Evolutionary conservation across 345 rosid species (phyloP), one percentile per base, ranked within the genome.

Genomic region (Clausena lansium): DNA sequence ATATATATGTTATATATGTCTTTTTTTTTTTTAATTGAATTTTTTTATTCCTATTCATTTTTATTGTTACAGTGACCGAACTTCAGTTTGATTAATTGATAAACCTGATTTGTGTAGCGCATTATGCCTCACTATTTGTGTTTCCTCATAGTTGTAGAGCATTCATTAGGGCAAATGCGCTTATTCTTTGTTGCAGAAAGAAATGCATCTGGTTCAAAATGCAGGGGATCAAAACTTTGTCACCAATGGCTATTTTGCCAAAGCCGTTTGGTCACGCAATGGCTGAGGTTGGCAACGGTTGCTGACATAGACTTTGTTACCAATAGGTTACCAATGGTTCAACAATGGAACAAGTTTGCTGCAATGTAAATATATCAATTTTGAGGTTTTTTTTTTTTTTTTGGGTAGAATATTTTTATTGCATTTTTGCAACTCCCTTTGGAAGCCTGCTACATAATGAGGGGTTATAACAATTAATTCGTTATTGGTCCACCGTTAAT

Each of bases 31-130:
- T 28, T 25, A n/a, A n/a, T n/a, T 38, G 11, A 58, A 72, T 54
- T 58, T 67, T 62, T 45, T 17, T 33, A 20, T 63, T 35, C 47
- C 52, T 33, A 35, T 55, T 64, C 75, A 45, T 41, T 73, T 33
- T 54, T 78, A 38, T 74, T 83, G 75, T 60, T 58, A 27, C 25
- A 35, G 28, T 63, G 60, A 59, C 54, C 52, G 79, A 67, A 58
- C 66, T 59, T 52, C 58, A 13, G 66, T 41, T 71, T 69, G 78
- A 75, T 77, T 71, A 67, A 75, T 63, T 68, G 77, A 54, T 73
- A 50, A 32, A 32, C 55, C 45, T 20, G 45, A 71, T 71, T 76
- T 35, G 65, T 54, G 1, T 19, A 24, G 52, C 19, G 58, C 58
- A 67, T 67, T 57, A 9, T 52, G 69, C 6, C 2, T 62, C 13